Evolutionary conservation across 495 filamentous ascomycete genomes (phyloP).

Genomic region (Aspergillus sparsus): DNA sequence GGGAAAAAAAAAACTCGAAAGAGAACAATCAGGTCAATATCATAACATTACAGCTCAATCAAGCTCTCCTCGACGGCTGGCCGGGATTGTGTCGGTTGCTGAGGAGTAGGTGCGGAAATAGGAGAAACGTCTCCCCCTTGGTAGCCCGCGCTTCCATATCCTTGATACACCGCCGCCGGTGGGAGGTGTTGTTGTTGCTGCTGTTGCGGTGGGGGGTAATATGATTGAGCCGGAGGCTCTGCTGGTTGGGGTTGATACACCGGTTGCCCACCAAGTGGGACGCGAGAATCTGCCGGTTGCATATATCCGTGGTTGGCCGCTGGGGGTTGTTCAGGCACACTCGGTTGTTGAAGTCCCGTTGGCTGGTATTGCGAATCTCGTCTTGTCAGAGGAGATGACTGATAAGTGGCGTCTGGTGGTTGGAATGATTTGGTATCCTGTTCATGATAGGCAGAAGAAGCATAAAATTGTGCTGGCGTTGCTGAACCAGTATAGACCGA

Average conservation of each 20-base stretch:
- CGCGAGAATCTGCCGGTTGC: slow-evolving; percentile 28
- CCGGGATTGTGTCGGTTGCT: slow-evolving; percentile 48
- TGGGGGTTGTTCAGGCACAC: slow-evolving; percentile 32
- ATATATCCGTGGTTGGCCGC: slow-evolving; percentile 35
- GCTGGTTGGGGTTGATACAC: slow-evolving; percentile 29
- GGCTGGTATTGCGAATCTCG: slow-evolving; percentile 38
- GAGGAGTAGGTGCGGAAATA: slow-evolving; percentile 66
- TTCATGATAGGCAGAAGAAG: slow-evolving; percentile 28
- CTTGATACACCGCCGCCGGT: slow-evolving; percentile 43
- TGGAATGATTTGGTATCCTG: slow-evolving; percentile 25
- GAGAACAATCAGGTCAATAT: not conserved
- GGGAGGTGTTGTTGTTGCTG: slow-evolving; percentile 46
- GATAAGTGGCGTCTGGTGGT: slow-evolving; percentile 32
- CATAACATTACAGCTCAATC: slow-evolving; percentile 64
- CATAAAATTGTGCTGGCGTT: slow-evolving; percentile 36
- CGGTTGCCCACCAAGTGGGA: slow-evolving; percentile 18
- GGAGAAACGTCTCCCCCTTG: slow-evolving; percentile 27
- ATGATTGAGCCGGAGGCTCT: slow-evolving; percentile 37
- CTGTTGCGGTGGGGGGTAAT: slow-evolving; percentile 45
- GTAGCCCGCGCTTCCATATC: slow-evolving; percentile 38
- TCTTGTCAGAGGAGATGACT: slow-evolving; percentile 26
- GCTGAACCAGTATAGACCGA: slow-evolving; percentile 24
- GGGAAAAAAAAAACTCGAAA: not conserved
- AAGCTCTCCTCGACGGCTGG: slow-evolving; percentile 79
- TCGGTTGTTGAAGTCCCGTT: slow-evolving; percentile 27